Evolutionary conservation across 352 stramenopile species (phyloP).

Genomic region (Phytophthora pinifolia): DNA sequence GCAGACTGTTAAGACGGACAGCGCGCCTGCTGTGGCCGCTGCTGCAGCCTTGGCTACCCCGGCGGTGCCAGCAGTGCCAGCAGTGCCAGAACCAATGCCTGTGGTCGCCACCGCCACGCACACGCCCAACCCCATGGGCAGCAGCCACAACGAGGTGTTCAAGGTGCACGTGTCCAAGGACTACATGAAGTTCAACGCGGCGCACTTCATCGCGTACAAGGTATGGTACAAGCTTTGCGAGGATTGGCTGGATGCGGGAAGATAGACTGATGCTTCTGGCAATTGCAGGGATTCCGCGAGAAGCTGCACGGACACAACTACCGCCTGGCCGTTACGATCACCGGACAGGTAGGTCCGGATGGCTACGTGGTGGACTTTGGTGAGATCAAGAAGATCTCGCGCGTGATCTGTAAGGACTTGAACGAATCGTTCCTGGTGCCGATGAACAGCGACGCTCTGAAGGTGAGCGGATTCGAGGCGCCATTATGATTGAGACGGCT

Average conservation of each 20-base stretch:
- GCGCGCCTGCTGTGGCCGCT: neutral
- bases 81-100: conserved; percentile 1
- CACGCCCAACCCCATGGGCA: conserved; percentile 28
- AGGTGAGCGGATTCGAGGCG: conserved; percentile 33
- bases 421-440: conserved; percentile 98
- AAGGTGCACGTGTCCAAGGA: conserved; percentile 90
- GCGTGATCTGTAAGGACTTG: conserved; percentile 94
- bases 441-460: conserved; percentile 93
- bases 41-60: neutral
- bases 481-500: neutral
- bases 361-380: conserved; percentile 98
- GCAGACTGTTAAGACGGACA: conserved; percentile 2
- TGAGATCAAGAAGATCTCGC: conserved; percentile 95
- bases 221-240: conserved; percentile 15
- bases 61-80: neutral
- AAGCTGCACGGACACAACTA: conserved; percentile 98
- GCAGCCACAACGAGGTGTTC: conserved; percentile 71
- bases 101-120: conserved; percentile 7
- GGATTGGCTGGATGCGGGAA: neutral
- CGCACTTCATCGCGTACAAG: conserved; percentile 91
- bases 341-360: conserved; percentile 85
- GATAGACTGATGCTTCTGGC: conserved; percentile 4
- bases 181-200: conserved; percentile 92
- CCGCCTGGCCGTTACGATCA: conserved; percentile 91
- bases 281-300: conserved; percentile 92